Base-by-base conservation (phyloP, 148 eudicot species). In the Suaeda aralocaspica region DNA sequence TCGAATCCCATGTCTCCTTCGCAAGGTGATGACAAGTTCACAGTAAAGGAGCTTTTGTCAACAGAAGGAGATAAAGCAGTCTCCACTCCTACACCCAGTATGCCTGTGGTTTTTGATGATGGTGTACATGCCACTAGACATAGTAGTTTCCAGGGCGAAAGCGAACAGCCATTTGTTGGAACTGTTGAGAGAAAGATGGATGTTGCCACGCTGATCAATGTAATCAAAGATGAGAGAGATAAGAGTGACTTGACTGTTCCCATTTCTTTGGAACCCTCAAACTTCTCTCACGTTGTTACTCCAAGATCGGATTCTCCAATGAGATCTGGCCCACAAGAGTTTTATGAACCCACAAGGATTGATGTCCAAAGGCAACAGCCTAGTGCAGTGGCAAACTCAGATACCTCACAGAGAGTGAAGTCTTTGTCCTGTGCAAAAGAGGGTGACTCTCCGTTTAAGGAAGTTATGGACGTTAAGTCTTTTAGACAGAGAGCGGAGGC, bases 401-500 rank as follows among this genome's bases (percentile, higher is more conserved):
- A 84, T 75, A 59, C 85, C 33, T 69, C 78, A 21, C 82, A 76
- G 51, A 65, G 76, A 72, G 87, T 65, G 59, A 82, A 79, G 59
- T 59, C 80, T 59, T 84, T 63, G 48, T 42, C 84, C 13, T 56
- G 75, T 63, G 50, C 70, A 8, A 76, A 76, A 51, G 86, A 77
- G 64, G 88, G 82, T 24, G 87, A 86, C 60, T 55, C 77, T 48
- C 81, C 86, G 19, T 81, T 44, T 1, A 89, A 83, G 78, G 99
- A 95, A 82, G 84, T 67, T 41, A 66, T 95, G 78, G 99, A 95
- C 74, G 93, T 95, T n/a, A 91, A 85, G 51, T 95, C 99, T 18
- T 87, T 83, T 50, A 83, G 90, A 64, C 99, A 95, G 80, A 84
- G 99, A 68, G 97, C 99, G 56, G 99, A 89, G 66, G 99, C 99